Conservation (phyloP, 768 basidiomycete genomes). For the Termitomyces bulborhizus region DNA sequence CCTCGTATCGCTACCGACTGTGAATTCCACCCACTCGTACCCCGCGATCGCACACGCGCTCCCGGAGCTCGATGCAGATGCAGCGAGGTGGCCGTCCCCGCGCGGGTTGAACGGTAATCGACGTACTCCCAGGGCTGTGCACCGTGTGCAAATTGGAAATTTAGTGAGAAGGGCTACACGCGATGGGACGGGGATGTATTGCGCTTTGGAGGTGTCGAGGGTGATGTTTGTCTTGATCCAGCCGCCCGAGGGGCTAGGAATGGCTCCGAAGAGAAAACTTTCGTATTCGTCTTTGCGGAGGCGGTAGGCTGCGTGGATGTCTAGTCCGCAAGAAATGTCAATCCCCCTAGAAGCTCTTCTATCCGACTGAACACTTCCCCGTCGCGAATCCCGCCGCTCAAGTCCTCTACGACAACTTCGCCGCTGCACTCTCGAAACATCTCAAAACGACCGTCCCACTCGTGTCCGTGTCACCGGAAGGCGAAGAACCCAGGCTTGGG, state of each 20-base stretch:
- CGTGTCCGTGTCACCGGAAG: too few relatives aligned
- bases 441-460: too few relatives aligned
- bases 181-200: constrained; percentile 44
- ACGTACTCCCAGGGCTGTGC: constrained; percentile 32
- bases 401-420: constrained; percentile 23
- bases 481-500: background rate
- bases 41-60: constrained; percentile 33
- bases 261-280: constrained; percentile 36
- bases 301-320: constrained; percentile 26
- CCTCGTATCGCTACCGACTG: constrained; percentile 33
- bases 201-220: constrained; percentile 13
- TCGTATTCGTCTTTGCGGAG: constrained; percentile 37
- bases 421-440: constrained; percentile 17
- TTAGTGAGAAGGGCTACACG: constrained; percentile 30
- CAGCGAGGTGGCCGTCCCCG: constrained; percentile 29
- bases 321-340: constrained; percentile 10
- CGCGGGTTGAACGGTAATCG: constrained; percentile 32
- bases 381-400: constrained; percentile 25
- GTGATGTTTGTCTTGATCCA: constrained; percentile 28
- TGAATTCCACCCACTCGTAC: constrained; percentile 32
- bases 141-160: constrained; percentile 40
- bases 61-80: constrained; percentile 31
- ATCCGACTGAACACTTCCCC: constrained; percentile 30
- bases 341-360: constrained; percentile 22
- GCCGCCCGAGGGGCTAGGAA: constrained; percentile 28